Evolutionary conservation across 306 rosid species (phyloP), one percentile per base, ranked within the genome.

Genomic region (Adenanthera pavonina): DNA sequence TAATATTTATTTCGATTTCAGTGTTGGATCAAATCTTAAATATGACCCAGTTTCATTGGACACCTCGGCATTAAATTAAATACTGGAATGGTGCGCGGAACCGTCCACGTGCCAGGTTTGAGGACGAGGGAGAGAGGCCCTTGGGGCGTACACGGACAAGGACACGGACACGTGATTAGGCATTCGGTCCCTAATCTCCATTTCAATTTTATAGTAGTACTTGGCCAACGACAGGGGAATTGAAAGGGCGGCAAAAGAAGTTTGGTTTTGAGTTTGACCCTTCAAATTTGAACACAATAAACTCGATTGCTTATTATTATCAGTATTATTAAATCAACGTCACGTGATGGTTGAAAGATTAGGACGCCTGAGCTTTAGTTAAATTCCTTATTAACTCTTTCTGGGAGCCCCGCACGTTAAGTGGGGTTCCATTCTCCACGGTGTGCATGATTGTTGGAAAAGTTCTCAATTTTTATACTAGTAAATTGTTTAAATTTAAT

Each of bases 161-260:
- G 6, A 33, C 68, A 61, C 68, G 19, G 7, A 61, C 68, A 61
- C 68, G 69, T 62, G 69, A 61, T 61, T 12, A 61, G 43, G 69
- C 69, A 25, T 25, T 25, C 30, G 30, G 1, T 25, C 30, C 1
- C 30, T 25, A 25, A 25, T 25, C 30, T 25, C 30, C 30, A 25
- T 25, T 25, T 25, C 30, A 25, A 25, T 25, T 25, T 25, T 1
- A 25, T 25, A 25, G 30, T 1, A 25, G 30, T 25, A 25, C 30
- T 25, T 25, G 30, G 30, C 30, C 30, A 25, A 25, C 30, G 30
- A 25, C 46, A 41, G 46, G 1, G 46, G 46, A 41, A 41, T 41
- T 41, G 46, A 41, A 41, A 41, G 46, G 46, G 46, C 46, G 8
- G 25, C 25, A 17, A 54, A 54, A n/a, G 61, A 6, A 6, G 2